Base-by-base conservation (phyloP, 2,329 filamentous ascomycete genomes). In the Pseudopyrenochaeta lycopersici region DNA sequence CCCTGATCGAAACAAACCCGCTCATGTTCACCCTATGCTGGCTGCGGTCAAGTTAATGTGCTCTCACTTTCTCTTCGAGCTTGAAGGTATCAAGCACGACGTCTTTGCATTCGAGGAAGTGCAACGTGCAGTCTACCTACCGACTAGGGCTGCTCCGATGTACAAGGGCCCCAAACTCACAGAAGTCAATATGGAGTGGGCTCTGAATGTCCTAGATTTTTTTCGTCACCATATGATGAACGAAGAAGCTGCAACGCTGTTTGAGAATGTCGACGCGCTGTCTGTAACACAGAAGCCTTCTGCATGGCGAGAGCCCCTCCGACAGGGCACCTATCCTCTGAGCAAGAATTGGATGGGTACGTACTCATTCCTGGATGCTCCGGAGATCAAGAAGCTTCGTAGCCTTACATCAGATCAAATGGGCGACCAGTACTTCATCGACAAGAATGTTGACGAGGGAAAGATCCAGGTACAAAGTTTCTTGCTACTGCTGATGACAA, bases 151-250 rank as follows among this genome's bases (percentile, higher is more conserved):
- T 0, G 69, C 70, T 3, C 78, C 78, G 0, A 67, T 84, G 5
- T 84, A 81, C 58, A 36, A 47, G 9, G 80, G 79, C 14, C 54
- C 55, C 29, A 66, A 71, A 20, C 70, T 73, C 29, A 49, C 66
- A 3, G 56, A 74, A 1, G 60, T 84, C 45, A 80, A 84, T 56
- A 69, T 81, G 46, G 65, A 75, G 1, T 83, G 78, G 77, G 46
- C 80, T 2, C 63, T 83, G 4, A 78, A 84, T 56, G 71, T 78
- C 33, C 63, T 81, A 38, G 83, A 83, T 55, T 85, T 84, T 74
- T 85, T 84, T 72, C 79, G 79, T 40, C 77, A 79, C 43, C 81
- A 85, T 56, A 76, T 84, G 64, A 76, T 76, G 35, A 63, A 63
- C 7, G 41, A 68, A 7, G 70, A 70, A 3, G 74, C 78, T n/a